These are phyloP conservation scores for Aspergillus sp. DNA, from an alignment of 2,329 filamentous ascomycete species.

Conservation along the genomic window DNA sequence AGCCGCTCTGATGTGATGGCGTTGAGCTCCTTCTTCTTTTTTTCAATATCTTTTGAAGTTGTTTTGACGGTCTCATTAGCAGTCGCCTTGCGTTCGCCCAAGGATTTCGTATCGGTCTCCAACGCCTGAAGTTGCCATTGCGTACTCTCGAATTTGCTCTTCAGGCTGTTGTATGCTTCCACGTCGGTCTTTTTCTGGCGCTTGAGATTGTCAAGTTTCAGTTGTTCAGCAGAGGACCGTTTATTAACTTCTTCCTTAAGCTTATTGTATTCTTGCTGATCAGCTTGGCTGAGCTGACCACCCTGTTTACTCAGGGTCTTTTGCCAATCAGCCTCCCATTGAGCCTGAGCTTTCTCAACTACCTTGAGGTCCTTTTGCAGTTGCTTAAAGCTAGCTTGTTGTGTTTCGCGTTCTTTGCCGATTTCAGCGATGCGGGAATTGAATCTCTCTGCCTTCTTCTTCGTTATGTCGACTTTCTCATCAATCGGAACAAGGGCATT, in stretches of 20 bases:
- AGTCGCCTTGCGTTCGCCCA: constrained; percentile 66
- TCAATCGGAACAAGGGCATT: constrained; percentile 85
- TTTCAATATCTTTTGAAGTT: constrained; percentile 73
- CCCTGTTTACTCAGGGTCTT: constrained; percentile 84
- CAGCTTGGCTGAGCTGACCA: constrained; percentile 77
- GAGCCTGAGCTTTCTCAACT: constrained; percentile 85
- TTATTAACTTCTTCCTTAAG: constrained; percentile 83
- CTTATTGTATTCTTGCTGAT: constrained; percentile 85
- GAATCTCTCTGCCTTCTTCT: constrained; percentile 67
- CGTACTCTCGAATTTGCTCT: constrained; percentile 79
- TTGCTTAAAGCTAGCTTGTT: constrained; percentile 67
- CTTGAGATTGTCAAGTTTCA: constrained; percentile 79
- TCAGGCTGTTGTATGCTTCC: constrained; percentile 84
- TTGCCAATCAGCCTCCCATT: constrained; percentile 85
- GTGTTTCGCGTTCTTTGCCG: constrained; percentile 71
- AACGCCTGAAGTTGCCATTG: constrained; percentile 73
- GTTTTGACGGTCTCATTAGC: constrained; percentile 65
- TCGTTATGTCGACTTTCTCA: constrained; percentile 83
- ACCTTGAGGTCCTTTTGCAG: constrained; percentile 76
- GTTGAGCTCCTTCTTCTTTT: constrained; percentile 89
- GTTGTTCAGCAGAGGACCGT: constrained; percentile 75
- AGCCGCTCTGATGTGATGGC: constrained; percentile 79
- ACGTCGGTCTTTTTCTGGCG: constrained; percentile 89
- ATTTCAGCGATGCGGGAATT: constrained; percentile 69
- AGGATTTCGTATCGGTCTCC: constrained; percentile 66